Evolutionary conservation across 2,329 filamentous ascomycete species (phyloP).

Genomic region (Phyllosticta citribraziliensis): DNA sequence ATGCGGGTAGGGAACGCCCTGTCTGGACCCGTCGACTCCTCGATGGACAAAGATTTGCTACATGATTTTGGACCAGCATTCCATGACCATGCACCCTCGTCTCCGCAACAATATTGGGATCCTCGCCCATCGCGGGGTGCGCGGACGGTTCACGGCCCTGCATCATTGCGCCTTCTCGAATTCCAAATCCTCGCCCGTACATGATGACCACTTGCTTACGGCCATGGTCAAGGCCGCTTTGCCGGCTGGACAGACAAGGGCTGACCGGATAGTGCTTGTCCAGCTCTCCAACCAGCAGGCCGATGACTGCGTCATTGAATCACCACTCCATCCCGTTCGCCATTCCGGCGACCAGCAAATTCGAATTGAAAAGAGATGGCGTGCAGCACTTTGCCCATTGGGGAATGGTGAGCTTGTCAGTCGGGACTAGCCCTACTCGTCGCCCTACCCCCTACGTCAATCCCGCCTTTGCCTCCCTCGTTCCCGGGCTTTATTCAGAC

Average conservation of each 20-base stretch:
- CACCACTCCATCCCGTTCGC: not conserved
- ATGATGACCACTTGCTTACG: not conserved
- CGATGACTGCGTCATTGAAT: not conserved
- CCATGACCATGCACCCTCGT: not conserved
- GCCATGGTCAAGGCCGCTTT: not conserved
- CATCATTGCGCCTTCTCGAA: not conserved
- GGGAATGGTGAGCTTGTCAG: not conserved
- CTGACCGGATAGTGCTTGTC: not conserved
- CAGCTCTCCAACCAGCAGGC: not conserved
- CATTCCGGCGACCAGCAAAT: not conserved
- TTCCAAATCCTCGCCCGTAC: not conserved
- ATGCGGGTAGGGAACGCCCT: not conserved
- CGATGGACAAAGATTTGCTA: not conserved
- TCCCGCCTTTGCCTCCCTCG: not conserved
- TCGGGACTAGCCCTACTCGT: not conserved
- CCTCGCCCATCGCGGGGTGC: not conserved
- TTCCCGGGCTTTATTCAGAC: not conserved
- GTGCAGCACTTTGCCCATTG: not conserved
- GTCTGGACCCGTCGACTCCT: not conserved
- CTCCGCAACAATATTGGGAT: not conserved
- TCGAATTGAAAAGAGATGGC: not conserved
- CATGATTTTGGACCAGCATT: not conserved
- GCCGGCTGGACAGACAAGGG: not conserved
- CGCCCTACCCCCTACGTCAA: not conserved
- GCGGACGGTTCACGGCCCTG: not conserved